phyloP scores from a whole-genome alignment of 1,284 basidiomycete genomes.

The Cutaneotrichosporon cavernicola region DNA sequence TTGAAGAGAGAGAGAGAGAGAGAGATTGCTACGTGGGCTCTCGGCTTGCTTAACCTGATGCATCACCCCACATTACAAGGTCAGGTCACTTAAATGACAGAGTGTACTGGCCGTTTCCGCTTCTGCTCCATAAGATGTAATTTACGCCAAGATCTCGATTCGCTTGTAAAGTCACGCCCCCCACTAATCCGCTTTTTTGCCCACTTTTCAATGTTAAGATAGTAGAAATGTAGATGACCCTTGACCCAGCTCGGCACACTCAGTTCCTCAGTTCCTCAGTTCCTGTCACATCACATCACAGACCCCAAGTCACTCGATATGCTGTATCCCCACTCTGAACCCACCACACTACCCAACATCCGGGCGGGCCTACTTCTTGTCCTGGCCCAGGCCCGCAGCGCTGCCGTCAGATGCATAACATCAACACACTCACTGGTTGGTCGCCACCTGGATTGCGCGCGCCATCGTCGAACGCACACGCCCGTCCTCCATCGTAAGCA shows the following conservation, averaged over 20 bases:
- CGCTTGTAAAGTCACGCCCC: too few relatives aligned
- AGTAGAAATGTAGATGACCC: too few relatives aligned
- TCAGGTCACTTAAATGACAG: not conserved
- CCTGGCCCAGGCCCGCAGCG: slow-evolving; percentile 51
- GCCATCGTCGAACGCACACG: slow-evolving; percentile 92
- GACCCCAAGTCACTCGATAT: not conserved
- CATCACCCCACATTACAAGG: not conserved
- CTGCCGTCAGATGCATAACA: slow-evolving; percentile 24
- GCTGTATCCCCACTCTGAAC: not conserved
- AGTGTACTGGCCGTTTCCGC: too few relatives aligned
- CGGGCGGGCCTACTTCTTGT: slow-evolving; percentile 38
- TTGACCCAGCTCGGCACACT: not conserved
- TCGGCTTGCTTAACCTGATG: not conserved
- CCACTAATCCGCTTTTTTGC: too few relatives aligned
- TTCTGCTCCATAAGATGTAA: too few relatives aligned
- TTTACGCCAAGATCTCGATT: too few relatives aligned
- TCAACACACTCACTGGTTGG: slow-evolving; percentile 60
- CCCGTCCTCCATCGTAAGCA: slow-evolving; percentile 93
- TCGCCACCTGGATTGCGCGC: slow-evolving; percentile 88
- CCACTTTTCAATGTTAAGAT: too few relatives aligned
- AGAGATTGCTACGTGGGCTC: not conserved
- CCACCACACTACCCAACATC: not conserved
- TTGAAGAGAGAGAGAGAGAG: not conserved
- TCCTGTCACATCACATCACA: not conserved
- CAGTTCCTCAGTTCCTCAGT: not conserved